Percentiles rank a stretch among this genome's conserved stretches.
These are phyloP conservation scores for Sophora flavescens DNA, from an alignment of 306 rosid species.

Conservation along the genomic window DNA sequence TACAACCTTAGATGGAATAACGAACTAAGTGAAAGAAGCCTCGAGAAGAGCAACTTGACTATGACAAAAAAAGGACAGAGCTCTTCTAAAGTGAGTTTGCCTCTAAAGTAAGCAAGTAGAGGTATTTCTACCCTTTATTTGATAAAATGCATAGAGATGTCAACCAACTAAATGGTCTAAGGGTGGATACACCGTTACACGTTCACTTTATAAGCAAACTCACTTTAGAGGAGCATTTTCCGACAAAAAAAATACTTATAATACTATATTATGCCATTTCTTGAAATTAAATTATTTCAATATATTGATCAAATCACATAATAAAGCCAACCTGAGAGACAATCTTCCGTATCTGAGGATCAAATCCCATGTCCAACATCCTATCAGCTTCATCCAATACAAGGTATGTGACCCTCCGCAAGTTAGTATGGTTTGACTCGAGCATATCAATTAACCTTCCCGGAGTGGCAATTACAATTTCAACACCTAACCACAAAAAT, in stretches of 20 bases:
- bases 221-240: too few relatives aligned
- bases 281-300: constrained; percentile 19
- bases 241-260: constrained; percentile 15
- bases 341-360: constrained; percentile 93
- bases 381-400: constrained; percentile 98
- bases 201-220: too few relatives aligned
- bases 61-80: constrained; percentile 3
- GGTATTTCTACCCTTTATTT: too few relatives aligned
- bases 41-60: constrained; percentile 36
- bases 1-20: neutral
- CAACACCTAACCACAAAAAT: constrained; percentile 77
- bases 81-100: too few relatives aligned
- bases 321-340: constrained; percentile 81
- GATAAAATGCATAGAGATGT: too few relatives aligned
- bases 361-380: constrained; percentile 99
- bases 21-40: neutral
- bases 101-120: too few relatives aligned
- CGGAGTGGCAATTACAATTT: constrained; percentile 95
- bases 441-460: constrained; percentile 99
- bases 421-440: constrained; percentile 95
- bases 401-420: constrained; percentile 96
- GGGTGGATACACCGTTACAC: too few relatives aligned
- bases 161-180: too few relatives aligned
- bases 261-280: neutral
- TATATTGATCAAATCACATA: constrained; percentile 24